Percentiles rank a stretch among this genome's conserved stretches.
phyloP scores from a whole-genome alignment of 805 yeast genomes.

The Barnettozyma vustinii region DNA sequence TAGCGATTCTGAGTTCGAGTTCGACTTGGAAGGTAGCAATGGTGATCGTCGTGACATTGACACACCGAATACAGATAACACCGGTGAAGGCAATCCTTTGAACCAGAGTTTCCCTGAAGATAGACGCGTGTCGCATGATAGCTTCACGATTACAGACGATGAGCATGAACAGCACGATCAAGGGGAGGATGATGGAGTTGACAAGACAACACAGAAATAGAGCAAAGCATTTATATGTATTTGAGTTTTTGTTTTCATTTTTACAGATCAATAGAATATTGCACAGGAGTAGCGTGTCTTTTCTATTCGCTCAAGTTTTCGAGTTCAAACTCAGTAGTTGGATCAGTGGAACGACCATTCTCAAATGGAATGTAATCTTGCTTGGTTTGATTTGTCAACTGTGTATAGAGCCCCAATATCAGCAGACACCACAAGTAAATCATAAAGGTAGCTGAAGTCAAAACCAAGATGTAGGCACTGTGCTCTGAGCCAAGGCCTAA shows the following conservation, averaged over 20 bases:
- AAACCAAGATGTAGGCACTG: conserved; percentile 70
- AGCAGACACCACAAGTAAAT: conserved; percentile 60
- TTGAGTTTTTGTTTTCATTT: neutral
- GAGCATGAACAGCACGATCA: conserved; percentile 10
- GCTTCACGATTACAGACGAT: conserved; percentile 21
- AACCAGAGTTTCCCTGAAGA: conserved; percentile 11
- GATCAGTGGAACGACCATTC: conserved; percentile 1
- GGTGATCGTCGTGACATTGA: conserved; percentile 26
- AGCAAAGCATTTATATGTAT: neutral
- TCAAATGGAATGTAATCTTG: conserved; percentile 11
- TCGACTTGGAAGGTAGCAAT: conserved; percentile 3
- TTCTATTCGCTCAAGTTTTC: conserved; percentile 14
- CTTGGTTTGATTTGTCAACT: conserved; percentile 22
- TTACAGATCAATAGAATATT: neutral
- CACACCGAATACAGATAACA: neutral
- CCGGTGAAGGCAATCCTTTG: conserved; percentile 1
- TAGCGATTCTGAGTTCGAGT: conserved; percentile 69
- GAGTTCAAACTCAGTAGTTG: conserved; percentile 20
- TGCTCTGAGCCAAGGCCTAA: conserved; percentile 76
- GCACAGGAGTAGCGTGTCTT: neutral
- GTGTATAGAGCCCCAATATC: conserved; percentile 54
- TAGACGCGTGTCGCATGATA: conserved; percentile 12
- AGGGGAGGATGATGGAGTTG: neutral
- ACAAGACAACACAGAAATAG: neutral
- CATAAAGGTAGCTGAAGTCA: conserved; percentile 68